phyloP scores from a whole-genome alignment of 1,139 yeast genomes.

The Geotrichum histeridarum region DNA sequence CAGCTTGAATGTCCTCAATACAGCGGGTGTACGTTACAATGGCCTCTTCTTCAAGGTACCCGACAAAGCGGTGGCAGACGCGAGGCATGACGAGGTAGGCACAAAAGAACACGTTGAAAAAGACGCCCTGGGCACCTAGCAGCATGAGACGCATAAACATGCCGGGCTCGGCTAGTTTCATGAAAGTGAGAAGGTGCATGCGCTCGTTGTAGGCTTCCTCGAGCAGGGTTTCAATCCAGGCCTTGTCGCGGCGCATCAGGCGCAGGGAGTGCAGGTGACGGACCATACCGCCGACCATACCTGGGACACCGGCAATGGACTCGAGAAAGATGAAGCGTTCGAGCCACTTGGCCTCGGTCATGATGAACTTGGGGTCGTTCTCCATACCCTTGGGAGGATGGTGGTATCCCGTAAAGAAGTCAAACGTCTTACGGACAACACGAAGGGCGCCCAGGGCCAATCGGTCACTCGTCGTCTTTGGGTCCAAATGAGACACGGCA shows the following conservation, averaged over 20 bases:
- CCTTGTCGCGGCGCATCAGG: constrained; percentile 59
- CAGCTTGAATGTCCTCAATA: constrained; percentile 49
- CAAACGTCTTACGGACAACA: constrained; percentile 50
- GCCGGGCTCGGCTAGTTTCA: constrained; percentile 61
- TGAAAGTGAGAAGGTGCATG: constrained; percentile 69
- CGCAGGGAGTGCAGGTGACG: constrained; percentile 62
- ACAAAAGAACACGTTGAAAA: constrained; percentile 61
- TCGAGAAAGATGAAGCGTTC: constrained; percentile 65
- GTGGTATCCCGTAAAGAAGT: constrained; percentile 62
- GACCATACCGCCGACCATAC: constrained; percentile 67
- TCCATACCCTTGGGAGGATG: constrained; percentile 42
- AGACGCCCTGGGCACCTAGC: constrained; percentile 66
- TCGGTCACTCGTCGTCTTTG: constrained; percentile 47
- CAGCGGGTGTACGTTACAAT: constrained; percentile 66
- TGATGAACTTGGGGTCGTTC: constrained; percentile 46
- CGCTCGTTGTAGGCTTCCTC: constrained; percentile 80
- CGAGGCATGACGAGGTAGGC: constrained; percentile 56
- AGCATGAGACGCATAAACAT: constrained; percentile 53
- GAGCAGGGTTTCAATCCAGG: constrained; percentile 68
- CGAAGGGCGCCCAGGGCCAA: constrained; percentile 50
- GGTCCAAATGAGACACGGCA: constrained; percentile 50
- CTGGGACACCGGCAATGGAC: constrained; percentile 75
- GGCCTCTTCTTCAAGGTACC: constrained; percentile 76
- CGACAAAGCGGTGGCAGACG: constrained; percentile 71
- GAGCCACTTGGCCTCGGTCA: constrained; percentile 65